phyloP scores from a whole-genome alignment of 2,329 filamentous ascomycete genomes.

The Microdochium bolleyi region DNA sequence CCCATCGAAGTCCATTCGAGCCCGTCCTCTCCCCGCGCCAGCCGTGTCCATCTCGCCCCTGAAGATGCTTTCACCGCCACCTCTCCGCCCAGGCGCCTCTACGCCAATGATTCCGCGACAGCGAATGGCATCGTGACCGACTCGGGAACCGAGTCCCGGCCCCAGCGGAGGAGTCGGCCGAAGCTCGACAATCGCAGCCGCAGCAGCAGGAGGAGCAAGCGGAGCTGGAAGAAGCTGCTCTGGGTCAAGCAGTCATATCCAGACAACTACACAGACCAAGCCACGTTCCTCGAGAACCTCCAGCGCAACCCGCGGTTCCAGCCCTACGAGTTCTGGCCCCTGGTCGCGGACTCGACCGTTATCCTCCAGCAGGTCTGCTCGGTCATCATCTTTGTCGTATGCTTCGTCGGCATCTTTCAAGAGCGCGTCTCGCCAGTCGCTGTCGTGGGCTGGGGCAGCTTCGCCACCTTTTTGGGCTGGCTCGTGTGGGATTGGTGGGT shows the following conservation, averaged over 20 bases:
- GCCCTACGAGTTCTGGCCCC: constrained; percentile 96
- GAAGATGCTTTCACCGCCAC: constrained; percentile 70
- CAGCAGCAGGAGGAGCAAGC: constrained; percentile 56
- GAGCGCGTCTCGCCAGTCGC: constrained; percentile 84
- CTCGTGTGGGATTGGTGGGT: constrained; percentile 88
- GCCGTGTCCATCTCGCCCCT: constrained; percentile 66
- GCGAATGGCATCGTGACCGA: constrained; percentile 11
- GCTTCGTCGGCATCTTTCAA: constrained; percentile 84
- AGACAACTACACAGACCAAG: constrained; percentile 98
- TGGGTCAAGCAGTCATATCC: constrained; percentile 98
- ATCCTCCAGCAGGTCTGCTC: constrained; percentile 96
- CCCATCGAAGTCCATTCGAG: constrained; percentile 20
- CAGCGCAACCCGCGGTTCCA: constrained; percentile 89
- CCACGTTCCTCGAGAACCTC: constrained; percentile 91
- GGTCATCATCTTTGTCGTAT: constrained; percentile 88
- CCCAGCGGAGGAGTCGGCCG: constrained; percentile 31
- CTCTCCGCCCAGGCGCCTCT: constrained; percentile 50
- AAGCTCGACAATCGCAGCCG: constrained; percentile 51
- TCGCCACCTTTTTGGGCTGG: constrained; percentile 82
- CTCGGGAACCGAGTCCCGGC: constrained; percentile 22
- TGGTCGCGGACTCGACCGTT: constrained; percentile 90
- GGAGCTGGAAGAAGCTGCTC: constrained; percentile 87
- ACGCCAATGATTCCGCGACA: constrained; percentile 25
- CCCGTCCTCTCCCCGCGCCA: constrained; percentile 29
- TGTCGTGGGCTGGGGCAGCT: constrained; percentile 76